Evolutionary conservation across 2,329 filamentous ascomycete genomes (phyloP).

Genomic region (Sclerotinia subarctica): DNA sequence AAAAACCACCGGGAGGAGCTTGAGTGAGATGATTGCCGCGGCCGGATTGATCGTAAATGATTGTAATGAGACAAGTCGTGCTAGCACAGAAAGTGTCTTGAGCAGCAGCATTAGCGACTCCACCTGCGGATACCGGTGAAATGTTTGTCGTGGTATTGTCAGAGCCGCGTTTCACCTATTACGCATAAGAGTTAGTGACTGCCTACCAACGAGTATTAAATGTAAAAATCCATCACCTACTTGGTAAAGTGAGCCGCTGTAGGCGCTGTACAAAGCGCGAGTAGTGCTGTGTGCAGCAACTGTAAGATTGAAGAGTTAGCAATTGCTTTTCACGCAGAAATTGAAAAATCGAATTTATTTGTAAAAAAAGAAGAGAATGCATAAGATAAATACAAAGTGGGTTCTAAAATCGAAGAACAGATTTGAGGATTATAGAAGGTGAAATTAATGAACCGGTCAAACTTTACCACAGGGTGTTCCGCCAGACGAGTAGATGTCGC

Average conservation of each 20-base stretch:
- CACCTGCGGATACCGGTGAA: slow-evolving; percentile 52
- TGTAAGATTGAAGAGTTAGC: neutral
- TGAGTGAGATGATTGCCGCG: slow-evolving; percentile 59
- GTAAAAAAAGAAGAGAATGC: neutral
- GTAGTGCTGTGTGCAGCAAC: slow-evolving; percentile 65
- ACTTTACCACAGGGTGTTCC: slow-evolving; percentile 51
- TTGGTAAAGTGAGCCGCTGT: slow-evolving; percentile 55
- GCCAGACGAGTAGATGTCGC: slow-evolving; percentile 58
- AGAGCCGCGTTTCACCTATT: slow-evolving; percentile 50
- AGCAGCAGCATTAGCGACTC: slow-evolving; percentile 57
- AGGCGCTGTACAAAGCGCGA: slow-evolving; percentile 56
- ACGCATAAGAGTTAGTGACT: neutral
- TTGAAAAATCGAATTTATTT: too few species aligned
- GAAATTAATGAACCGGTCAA: neutral
- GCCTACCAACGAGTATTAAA: neutral
- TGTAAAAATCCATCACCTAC: neutral
- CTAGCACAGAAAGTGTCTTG: slow-evolving; percentile 60
- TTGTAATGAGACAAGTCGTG: slow-evolving; percentile 61
- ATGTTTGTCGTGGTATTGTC: slow-evolving; percentile 40
- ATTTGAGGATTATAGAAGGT: neutral
- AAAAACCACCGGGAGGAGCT: slow-evolving; percentile 55
- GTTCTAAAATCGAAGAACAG: too few species aligned
- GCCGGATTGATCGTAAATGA: slow-evolving; percentile 66
- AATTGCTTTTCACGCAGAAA: neutral
- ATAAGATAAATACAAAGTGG: neutral